A percentile compares a stretch with the other conserved stretches of the same genome.
phyloP scores from a whole-genome alignment of 495 filamentous ascomycete species.

The Neurospora cerealis region DNA sequence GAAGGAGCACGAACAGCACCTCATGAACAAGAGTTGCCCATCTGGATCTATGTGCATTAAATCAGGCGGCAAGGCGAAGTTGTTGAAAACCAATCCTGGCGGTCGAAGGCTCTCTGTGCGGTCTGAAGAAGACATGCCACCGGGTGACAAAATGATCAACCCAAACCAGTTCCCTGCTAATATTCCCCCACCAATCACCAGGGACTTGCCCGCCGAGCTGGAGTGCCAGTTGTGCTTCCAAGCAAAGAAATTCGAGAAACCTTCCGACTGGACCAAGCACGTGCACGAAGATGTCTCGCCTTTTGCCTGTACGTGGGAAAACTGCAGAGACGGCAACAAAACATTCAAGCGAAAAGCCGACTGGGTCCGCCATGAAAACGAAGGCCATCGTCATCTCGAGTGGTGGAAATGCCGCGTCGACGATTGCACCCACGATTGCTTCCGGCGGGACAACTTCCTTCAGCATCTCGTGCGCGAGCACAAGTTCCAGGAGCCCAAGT shows the following conservation, averaged over 20 bases:
- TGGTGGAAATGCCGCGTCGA: constrained; percentile 81
- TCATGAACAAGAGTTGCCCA: constrained; percentile 45
- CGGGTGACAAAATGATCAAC: constrained; percentile 55
- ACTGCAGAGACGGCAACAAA: constrained; percentile 70
- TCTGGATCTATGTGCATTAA: constrained; percentile 53
- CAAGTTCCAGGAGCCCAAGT: constrained; percentile 71
- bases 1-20: constrained; percentile 55
- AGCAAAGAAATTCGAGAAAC: constrained; percentile 84
- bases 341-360: constrained; percentile 97
- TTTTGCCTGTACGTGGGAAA: constrained; percentile 85
- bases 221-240: constrained; percentile 89
- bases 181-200: constrained; percentile 74
- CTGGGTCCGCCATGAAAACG: constrained; percentile 94
- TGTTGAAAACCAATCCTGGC: constrained; percentile 30
- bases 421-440: constrained; percentile 79
- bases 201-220: constrained; percentile 74
- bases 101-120: constrained; percentile 2
- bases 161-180: constrained; percentile 64
- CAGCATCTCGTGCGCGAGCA: constrained; percentile 94
- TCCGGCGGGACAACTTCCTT: constrained; percentile 89
- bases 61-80: constrained; percentile 45
- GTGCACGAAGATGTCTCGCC: constrained; percentile 93
- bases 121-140: constrained; percentile 42
- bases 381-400: constrained; percentile 83
- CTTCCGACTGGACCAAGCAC: constrained; percentile 97